Base-by-base conservation (phyloP, 805 yeast species). In the Candida fluviatilis region DNA sequence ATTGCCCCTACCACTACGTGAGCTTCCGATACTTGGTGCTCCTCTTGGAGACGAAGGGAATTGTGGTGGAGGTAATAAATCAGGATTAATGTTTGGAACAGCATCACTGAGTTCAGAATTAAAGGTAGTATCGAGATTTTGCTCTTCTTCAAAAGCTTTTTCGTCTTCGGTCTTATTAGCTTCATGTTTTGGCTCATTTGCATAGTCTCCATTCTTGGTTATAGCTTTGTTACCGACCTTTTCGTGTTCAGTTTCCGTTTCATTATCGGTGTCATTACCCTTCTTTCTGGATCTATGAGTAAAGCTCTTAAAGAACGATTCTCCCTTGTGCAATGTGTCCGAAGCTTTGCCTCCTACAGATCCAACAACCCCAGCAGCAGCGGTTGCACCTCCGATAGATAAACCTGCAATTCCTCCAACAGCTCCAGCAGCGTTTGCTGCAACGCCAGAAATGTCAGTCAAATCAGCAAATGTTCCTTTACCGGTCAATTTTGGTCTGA, bases 401-500 rank as follows among this genome's bases (percentile, higher is more conserved):
- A 68, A 60, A n/a, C 50, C 62, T 28, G 47, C n/a, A 26, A 26
- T 5, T 11, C 59, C 62, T 5, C 65, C 66, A 18, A 55, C 64
- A 19, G 70, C 66, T 50, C 71, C 73, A 39, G 76, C 52, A 21
- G 82, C 78, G 15, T 60, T 70, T 25, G 67, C 71, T 7, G 74
- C 59, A 18, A 72, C 49, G 16, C 61, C 62, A 15, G 60, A 57
- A 18, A 74, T 51, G 25, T 62, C 66, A 36, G 64, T 50, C 15
- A 73, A 75, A 39, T 67, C 62, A 6, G 27, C 19, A 12, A 31
- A 27, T 13, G 73, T 73, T 21, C 56, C 46, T 34, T 54, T 46
- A n/a, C 60, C 43, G 5, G 60, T 65, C 31, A 82, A 57, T 35
- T 63, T 60, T n/a, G 91, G 87, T 56, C 84, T 76, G 34, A 78